Conservation (phyloP, 805 yeast genomes). For the Dipodascopsis uninucleata region DNA sequence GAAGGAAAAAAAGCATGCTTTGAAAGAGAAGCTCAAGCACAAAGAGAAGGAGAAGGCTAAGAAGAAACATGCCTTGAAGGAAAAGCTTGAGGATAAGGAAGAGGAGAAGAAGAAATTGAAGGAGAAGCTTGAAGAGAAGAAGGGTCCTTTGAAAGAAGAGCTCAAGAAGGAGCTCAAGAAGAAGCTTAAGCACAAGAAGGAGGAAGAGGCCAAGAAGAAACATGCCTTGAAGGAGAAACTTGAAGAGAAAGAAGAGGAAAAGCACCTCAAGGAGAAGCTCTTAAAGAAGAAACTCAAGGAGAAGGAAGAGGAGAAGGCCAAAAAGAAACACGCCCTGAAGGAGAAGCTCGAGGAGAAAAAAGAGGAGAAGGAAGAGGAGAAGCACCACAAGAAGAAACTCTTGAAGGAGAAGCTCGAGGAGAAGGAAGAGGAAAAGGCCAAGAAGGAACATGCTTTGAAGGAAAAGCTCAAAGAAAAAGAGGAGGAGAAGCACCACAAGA, state of each 20-base stretch:
- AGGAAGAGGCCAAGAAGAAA: neutral
- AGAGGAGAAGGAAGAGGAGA: neutral
- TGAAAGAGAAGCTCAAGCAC: slow-evolving; percentile 1
- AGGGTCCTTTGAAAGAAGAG: neutral
- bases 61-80: neutral
- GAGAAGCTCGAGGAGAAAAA: neutral
- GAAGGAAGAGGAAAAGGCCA: neutral
- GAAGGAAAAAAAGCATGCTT: slow-evolving; percentile 3
- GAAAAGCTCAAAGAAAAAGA: neutral
- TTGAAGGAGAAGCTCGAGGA: neutral
- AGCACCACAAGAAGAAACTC: neutral
- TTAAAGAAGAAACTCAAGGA: neutral
- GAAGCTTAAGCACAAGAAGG: neutral
- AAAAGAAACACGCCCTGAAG: neutral
- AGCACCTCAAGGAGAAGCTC: neutral
- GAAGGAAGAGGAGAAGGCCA: slow-evolving; percentile 3
- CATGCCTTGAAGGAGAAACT: neutral
- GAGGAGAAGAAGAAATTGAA: slow-evolving; percentile 1
- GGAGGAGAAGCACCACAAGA: neutral
- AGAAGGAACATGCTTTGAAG: neutral
- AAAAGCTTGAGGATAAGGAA: neutral
- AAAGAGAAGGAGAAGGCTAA: neutral
- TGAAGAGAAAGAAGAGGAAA: neutral
- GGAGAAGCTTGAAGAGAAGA: slow-evolving; percentile 2
- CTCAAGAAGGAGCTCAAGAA: neutral